Evolutionary conservation across 2,329 filamentous ascomycete genomes (phyloP), one percentile per base, ranked within the genome.

Genomic region (Sporothrix pseudoabietina): DNA sequence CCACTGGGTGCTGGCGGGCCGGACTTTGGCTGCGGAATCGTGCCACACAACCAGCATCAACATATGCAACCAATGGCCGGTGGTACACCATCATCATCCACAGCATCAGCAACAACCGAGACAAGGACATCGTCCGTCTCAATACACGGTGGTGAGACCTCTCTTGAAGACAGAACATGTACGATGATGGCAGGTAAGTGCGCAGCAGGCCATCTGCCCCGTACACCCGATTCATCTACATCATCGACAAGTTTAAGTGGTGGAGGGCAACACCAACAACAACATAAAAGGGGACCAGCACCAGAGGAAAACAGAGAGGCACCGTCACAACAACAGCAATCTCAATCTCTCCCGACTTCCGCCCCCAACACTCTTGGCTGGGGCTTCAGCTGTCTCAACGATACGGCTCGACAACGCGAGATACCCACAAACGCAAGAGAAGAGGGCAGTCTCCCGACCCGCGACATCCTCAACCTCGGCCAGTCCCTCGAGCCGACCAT

Each of bases 401-500:
- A 71, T 6, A 35, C 68, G 7, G 32, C 68, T 5, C 49, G 2
- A 9, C 57, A 16, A 26, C 57, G 49, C 6, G 22, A 39, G n/a
- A 49, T 4, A 52, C 39, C 22, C 0, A 32, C 65, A n/a, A 10
- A 14, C 44, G 57, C 12, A 35, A 35, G 12, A 41, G 71, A 35
- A 6, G n/a, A 63, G 26, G 69, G 63, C 35, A 59, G 69, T 26
- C 39, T 22, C 19, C 41, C 22, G 10, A 63, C 19, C 57, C 63
- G 41, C 30, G 47, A 72, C 41, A 57, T 14, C 12, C 71, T 73
- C 32, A n/a, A 70, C 49, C 72, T 74, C 30, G 63, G 68, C 35
- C 39, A 47, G 5, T 39, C 69, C 6, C 39, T 76, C 26, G 73
- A 75, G 32, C 80, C 80, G 10, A 80, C 82, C 0, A 72, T 78